A percentile compares a stretch with the other conserved stretches of the same genome.
These are phyloP conservation scores for Didymella segeticola DNA, from an alignment of 2,329 filamentous ascomycete species.

Conservation along the genomic window DNA sequence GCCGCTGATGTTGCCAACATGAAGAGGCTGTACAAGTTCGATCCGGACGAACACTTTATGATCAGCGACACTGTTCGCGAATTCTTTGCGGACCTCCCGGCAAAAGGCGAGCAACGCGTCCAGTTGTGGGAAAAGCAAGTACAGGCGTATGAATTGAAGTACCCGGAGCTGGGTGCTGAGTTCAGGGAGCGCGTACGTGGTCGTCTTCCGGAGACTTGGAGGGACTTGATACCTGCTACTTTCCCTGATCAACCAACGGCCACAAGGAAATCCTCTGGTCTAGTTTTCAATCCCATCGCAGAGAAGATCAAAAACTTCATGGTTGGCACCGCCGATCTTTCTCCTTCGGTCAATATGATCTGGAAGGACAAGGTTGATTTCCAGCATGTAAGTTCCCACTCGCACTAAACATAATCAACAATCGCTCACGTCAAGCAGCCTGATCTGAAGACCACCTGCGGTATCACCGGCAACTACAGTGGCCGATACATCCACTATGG, in stretches of 20 bases:
- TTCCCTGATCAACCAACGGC: conserved; percentile 58
- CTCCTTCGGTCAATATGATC: conserved; percentile 60
- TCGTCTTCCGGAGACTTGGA: conserved; percentile 58
- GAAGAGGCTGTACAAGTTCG: conserved; percentile 59
- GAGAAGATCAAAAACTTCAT: conserved; percentile 94
- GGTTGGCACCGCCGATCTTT: conserved; percentile 69
- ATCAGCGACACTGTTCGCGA: conserved; percentile 55
- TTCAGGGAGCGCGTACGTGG: conserved; percentile 58
- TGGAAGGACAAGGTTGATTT: conserved; percentile 61
- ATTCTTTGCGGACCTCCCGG: conserved; percentile 60
- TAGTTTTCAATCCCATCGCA: conserved; percentile 62
- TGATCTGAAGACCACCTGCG: conserved; percentile 48
- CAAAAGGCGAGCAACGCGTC: conserved; percentile 56
- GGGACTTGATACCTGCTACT: conserved; percentile 57
- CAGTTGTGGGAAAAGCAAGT: conserved; percentile 58
- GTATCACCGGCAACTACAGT: conserved; percentile 62
- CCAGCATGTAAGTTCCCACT: conserved; percentile 53
- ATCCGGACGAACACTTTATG: conserved; percentile 57
- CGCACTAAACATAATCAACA: background rate
- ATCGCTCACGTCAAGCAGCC: conserved; percentile 33
- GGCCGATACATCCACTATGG: conserved; percentile 60
- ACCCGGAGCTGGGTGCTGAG: conserved; percentile 60
- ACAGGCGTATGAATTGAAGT: conserved; percentile 51
- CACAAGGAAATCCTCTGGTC: conserved; percentile 58
- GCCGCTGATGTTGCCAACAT: conserved; percentile 61